phyloP scores from a whole-genome alignment of 441 rosid species.

The Gossypium laxum region DNA sequence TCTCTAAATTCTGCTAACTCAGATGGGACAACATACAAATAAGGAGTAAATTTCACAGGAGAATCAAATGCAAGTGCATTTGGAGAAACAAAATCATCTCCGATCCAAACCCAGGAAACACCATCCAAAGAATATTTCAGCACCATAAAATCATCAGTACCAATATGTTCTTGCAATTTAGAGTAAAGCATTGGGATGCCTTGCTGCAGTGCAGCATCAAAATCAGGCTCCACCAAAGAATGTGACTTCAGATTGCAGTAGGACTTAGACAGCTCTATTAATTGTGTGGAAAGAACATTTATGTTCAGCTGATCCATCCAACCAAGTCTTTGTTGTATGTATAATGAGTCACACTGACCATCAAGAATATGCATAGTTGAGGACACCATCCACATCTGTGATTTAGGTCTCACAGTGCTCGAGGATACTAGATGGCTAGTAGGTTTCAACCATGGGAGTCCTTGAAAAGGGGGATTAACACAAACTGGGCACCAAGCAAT shows the following conservation, averaged over 20 bases:
- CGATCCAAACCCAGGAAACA: constrained; percentile 91
- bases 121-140: constrained; percentile 61
- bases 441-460: constrained; percentile 80
- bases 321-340: constrained; percentile 68
- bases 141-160: constrained; percentile 52
- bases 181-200: constrained; percentile 65
- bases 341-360: constrained; percentile 51
- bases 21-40: constrained; percentile 93
- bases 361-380: constrained; percentile 67
- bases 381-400: constrained; percentile 79
- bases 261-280: constrained; percentile 64
- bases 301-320: constrained; percentile 56
- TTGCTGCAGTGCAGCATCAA: constrained; percentile 51
- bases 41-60: constrained; percentile 90
- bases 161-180: constrained; percentile 54
- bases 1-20: constrained; percentile 77
- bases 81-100: constrained; percentile 81
- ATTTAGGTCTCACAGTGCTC: constrained; percentile 68
- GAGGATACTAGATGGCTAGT: constrained; percentile 60
- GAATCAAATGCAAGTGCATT: constrained; percentile 94
- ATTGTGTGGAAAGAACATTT: constrained; percentile 54
- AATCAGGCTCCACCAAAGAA: constrained; percentile 40
- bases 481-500: constrained; percentile 84
- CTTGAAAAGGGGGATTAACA: constrained; percentile 58
- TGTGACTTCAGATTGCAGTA: constrained; percentile 47